A percentile compares a stretch with the other conserved stretches of the same genome.
phyloP scores from a whole-genome alignment of 768 basidiomycete species.

The Podaxis sp. region DNA sequence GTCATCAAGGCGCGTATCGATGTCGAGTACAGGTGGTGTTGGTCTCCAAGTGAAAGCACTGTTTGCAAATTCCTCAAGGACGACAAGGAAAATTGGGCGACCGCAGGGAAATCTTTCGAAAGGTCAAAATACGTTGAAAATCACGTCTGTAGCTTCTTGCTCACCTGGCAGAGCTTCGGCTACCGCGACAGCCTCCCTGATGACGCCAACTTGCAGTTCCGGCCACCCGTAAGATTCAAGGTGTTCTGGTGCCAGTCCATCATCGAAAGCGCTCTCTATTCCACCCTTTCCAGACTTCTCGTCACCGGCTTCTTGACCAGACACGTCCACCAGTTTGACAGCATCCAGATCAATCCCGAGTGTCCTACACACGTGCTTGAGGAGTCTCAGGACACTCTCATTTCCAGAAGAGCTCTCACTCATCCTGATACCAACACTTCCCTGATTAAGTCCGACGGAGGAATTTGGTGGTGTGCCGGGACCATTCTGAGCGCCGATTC shows the following conservation, averaged over 20 bases:
- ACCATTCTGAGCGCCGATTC: constrained; percentile 45
- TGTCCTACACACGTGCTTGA: constrained; percentile 70
- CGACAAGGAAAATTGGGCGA: constrained; percentile 88
- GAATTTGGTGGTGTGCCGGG: constrained; percentile 25
- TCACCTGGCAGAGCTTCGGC: constrained; percentile 88
- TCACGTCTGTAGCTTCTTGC: constrained; percentile 16
- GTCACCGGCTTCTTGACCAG: constrained; percentile 4
- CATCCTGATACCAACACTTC: constrained; percentile 64
- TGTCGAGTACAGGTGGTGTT: constrained; percentile 72
- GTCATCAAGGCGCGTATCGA: constrained; percentile 69
- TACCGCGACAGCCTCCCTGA: constrained; percentile 88
- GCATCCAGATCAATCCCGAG: constrained; percentile 81
- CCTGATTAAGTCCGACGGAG: constrained; percentile 25
- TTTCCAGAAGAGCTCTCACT: constrained; percentile 80
- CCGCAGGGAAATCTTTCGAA: constrained; percentile 69
- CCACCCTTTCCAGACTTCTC: constrained; percentile 21
- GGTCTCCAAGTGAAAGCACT: constrained; percentile 71
- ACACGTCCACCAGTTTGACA: constrained; percentile 44
- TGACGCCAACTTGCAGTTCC: constrained; percentile 88
- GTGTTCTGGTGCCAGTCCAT: neutral
- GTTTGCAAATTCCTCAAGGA: constrained; percentile 70
- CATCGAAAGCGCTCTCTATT: constrained; percentile 30
- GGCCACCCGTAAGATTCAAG: constrained; percentile 82
- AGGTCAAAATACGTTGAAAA: neutral
- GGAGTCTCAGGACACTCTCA: constrained; percentile 67